A percentile compares a stretch with the other conserved stretches of the same genome.
Evolutionary conservation across 495 filamentous ascomycete genomes (phyloP).

Genomic region (Lasiosphaeria ovina): DNA sequence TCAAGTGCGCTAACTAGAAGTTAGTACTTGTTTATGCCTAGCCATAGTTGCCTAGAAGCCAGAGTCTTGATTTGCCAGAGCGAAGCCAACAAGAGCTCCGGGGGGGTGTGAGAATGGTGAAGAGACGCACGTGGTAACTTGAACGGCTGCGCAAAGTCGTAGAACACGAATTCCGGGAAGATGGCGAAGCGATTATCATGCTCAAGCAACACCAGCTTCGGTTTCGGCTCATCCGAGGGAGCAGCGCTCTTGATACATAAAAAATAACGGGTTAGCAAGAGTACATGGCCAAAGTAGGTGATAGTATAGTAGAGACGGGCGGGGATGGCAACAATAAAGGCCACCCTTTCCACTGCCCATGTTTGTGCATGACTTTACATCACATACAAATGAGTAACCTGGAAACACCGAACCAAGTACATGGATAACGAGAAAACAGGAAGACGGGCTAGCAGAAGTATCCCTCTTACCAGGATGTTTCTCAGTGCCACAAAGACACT

Average conservation of each 20-base stretch:
- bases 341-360: too few species aligned
- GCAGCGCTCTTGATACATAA: conserved; percentile 11
- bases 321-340: too few species aligned
- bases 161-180: conserved; percentile 67
- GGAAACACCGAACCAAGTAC: too few species aligned
- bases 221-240: conserved; percentile 36
- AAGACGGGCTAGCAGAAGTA: neutral
- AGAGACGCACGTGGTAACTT: conserved; percentile 54
- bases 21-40: neutral
- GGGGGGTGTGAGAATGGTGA: conserved; percentile 7
- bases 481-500: conserved; percentile 73
- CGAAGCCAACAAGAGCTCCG: neutral
- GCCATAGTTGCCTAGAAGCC: neutral
- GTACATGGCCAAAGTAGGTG: too few species aligned
- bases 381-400: too few species aligned
- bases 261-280: neutral
- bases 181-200: conserved; percentile 69
- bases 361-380: too few species aligned
- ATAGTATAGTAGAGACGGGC: too few species aligned
- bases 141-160: conserved; percentile 68
- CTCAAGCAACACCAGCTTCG: conserved; percentile 63
- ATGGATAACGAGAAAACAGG: neutral
- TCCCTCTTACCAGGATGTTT: conserved; percentile 56
- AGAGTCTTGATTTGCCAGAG: neutral
- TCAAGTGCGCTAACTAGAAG: conserved; percentile 48